Evolutionary conservation across 1,284 basidiomycete genomes (phyloP), one percentile per base, ranked within the genome.

Genomic region (Chiua sp.): DNA sequence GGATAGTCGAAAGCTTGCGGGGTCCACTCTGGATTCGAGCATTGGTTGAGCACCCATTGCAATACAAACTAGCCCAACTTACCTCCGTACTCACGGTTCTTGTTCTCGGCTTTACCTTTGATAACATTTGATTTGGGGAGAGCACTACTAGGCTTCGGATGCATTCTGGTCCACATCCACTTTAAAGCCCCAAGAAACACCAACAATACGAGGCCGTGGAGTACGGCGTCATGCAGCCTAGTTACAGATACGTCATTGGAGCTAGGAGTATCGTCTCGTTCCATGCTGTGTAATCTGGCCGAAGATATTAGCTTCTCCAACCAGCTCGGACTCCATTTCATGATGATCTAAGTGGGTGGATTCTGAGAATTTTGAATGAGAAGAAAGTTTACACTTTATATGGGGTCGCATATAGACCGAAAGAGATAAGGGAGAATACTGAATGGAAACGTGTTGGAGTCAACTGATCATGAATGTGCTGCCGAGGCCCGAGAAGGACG

Each of bases 1-100:
- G 87, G 87, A 67, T 86, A 88, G n/a, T 72, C 67, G 64, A 88
- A 88, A 51, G 67, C 47, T 28, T 79, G 75, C 20, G 82, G 79
- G 3, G 64, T 72, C 85, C 85, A 86, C 68, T 79, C 83, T 86
- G 51, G 28, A 58, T 51, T 11, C 35, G 35, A 39, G 7, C 1
- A 49, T 8, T 1, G 1, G 10, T 47, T 68, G 47, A 69, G 60
- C 39, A 32, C 16, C 51, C 15, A 11, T 42, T 18, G n/a, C 22
- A 10, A 51, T 15, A 23, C 33, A 26, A 37, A n/a, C 20, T 2
- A 30, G 42, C 23, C n/a, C 26, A 35, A 54, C 56, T 51, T 51
- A 73, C 76, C 65, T 59, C 73, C 69, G 47, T 51, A 53, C 37
- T 63, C 57, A 20, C 72, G 65, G 58, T 57, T 44, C 50, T 66